A percentile compares a stretch with the other conserved stretches of the same genome.
phyloP scores from a whole-genome alignment of 257 asterid genomes.

The Scutellaria baicalensis region DNA sequence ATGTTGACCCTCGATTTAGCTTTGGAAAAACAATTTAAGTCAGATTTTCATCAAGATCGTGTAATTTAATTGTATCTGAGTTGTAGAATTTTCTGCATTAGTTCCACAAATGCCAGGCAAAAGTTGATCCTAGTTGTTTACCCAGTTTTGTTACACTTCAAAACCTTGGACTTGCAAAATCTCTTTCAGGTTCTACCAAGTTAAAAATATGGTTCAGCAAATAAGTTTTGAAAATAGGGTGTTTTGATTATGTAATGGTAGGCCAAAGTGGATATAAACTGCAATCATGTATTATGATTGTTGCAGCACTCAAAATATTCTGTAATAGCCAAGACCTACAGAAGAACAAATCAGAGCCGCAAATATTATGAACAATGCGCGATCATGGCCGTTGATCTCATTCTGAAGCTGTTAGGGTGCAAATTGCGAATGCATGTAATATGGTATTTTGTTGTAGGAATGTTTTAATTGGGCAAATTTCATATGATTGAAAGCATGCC shows the following conservation, averaged over 20 bases:
- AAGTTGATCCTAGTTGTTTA: not conserved
- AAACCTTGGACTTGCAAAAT: not conserved
- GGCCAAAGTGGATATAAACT: no score
- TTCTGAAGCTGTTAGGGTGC: not conserved
- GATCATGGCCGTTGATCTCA: not conserved
- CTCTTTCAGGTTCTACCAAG: not conserved
- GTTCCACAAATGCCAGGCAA: not conserved
- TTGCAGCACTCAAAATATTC: no score
- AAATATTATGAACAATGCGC: no score
- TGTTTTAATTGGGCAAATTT: no score
- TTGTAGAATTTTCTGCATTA: not conserved
- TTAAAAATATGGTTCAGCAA: not conserved
- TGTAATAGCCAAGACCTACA: no score
- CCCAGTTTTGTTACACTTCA: not conserved
- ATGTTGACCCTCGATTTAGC: not conserved
- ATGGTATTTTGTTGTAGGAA: no score
- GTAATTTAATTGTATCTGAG: not conserved
- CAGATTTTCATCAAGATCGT: not conserved
- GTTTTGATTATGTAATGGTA: no score
- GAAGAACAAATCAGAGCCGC: no score
- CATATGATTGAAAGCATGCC: conserved; percentile 14
- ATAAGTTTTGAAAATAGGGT: no score
- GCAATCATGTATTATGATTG: no score
- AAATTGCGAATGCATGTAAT: not conserved
- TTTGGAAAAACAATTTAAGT: not conserved